Evolutionary conservation across 2,329 filamentous ascomycete genomes (phyloP).

Genomic region (Aspergillus glaucus): DNA sequence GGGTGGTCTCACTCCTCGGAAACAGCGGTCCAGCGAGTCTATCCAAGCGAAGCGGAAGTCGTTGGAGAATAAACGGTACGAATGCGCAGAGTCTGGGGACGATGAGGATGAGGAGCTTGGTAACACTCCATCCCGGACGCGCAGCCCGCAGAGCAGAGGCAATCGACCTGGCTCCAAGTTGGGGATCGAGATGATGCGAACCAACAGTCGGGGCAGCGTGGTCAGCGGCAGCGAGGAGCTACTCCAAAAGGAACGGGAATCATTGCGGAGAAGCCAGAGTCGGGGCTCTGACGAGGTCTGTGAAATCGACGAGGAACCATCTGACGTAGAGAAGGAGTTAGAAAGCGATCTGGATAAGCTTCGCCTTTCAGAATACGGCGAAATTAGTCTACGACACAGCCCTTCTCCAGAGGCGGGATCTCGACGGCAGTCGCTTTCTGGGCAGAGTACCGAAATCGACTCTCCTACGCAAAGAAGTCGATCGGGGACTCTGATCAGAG

Average conservation of each 20-base stretch:
- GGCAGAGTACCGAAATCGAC: slow-evolving; percentile 3
- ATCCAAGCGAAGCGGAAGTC: slow-evolving; percentile 68
- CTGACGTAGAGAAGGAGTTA: slow-evolving; percentile 13
- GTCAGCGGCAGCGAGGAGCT: slow-evolving; percentile 41
- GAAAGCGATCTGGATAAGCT: slow-evolving; percentile 29
- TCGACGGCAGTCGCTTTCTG: slow-evolving; percentile 7
- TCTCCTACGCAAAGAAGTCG: neutral
- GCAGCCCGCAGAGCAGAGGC: slow-evolving; percentile 47
- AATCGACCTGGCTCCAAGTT: slow-evolving; percentile 75
- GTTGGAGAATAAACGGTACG: slow-evolving; percentile 63
- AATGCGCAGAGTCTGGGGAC: slow-evolving; percentile 81
- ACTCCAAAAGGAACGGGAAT: slow-evolving; percentile 28
- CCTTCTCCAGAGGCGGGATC: slow-evolving; percentile 9
- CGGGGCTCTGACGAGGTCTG: slow-evolving; percentile 15
- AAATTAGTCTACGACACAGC: slow-evolving; percentile 17
- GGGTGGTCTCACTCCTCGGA: slow-evolving; percentile 47
- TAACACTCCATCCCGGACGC: slow-evolving; percentile 43
- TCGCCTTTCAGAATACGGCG: slow-evolving; percentile 30
- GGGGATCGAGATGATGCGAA: slow-evolving; percentile 95
- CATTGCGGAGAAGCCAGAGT: slow-evolving; percentile 22
- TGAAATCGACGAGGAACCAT: slow-evolving; percentile 17
- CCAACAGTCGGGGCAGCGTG: slow-evolving; percentile 85
- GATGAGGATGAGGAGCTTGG: slow-evolving; percentile 92
- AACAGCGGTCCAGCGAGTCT: slow-evolving; percentile 65
- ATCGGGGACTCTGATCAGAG: slow-evolving; percentile 8